Evolutionary conservation across 1,139 yeast genomes (phyloP).

Genomic region (Geotrichum phurueaensis): DNA sequence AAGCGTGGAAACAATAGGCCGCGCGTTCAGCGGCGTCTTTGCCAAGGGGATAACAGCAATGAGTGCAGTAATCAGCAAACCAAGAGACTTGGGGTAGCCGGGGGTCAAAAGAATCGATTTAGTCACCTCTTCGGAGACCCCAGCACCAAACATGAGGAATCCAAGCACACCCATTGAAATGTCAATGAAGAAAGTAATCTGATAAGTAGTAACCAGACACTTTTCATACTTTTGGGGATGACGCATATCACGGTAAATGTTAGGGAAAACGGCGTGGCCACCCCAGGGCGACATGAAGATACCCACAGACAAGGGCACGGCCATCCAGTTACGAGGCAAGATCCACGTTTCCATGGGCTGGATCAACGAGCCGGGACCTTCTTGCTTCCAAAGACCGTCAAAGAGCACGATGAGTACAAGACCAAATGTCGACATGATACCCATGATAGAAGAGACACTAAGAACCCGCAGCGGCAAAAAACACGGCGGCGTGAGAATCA

Average conservation of each 20-base stretch:
- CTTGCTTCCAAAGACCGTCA: constrained; percentile 55
- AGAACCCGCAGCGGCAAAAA: constrained; percentile 68
- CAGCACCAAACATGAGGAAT: constrained; percentile 76
- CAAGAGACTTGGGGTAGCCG: constrained; percentile 68
- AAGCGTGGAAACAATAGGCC: constrained; percentile 74
- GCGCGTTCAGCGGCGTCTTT: constrained; percentile 78
- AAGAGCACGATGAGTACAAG: constrained; percentile 52
- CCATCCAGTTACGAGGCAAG: constrained; percentile 48
- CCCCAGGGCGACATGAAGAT: constrained; percentile 86
- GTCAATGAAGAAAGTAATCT: constrained; percentile 68
- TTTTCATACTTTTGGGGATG: constrained; percentile 53
- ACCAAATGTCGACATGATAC: constrained; percentile 64
- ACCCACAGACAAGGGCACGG: constrained; percentile 60
- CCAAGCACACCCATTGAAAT: constrained; percentile 73
- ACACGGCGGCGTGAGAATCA: constrained; percentile 55
- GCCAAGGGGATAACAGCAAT: constrained; percentile 83
- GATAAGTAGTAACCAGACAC: constrained; percentile 52
- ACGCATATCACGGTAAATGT: constrained; percentile 74
- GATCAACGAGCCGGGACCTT: constrained; percentile 62
- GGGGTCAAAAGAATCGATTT: constrained; percentile 61
- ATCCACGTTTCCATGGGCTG: constrained; percentile 42
- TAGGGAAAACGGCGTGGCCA: constrained; percentile 83
- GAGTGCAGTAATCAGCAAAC: constrained; percentile 57
- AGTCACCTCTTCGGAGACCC: constrained; percentile 75
- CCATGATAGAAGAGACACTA: constrained; percentile 66